Evolutionary conservation across 306 rosid genomes (phyloP).

Genomic region (Cucurbita pepo): DNA sequence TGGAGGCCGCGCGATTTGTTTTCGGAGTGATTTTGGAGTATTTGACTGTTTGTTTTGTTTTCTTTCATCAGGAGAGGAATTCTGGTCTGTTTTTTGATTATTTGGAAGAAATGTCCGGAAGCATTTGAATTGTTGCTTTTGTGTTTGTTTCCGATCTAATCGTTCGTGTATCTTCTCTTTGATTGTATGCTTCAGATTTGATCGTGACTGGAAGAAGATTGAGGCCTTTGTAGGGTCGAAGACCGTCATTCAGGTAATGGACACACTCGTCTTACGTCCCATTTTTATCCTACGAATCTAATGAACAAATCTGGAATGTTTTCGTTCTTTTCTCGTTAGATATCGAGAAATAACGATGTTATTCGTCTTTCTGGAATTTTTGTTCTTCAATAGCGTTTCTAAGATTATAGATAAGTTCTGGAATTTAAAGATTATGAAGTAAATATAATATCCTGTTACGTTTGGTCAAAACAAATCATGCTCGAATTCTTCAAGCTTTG

Average conservation of each 20-base stretch:
- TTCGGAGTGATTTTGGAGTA: background rate
- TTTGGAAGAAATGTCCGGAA: background rate
- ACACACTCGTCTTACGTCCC: background rate
- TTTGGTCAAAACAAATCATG: background rate
- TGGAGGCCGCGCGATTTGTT: background rate
- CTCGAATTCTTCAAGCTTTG: background rate
- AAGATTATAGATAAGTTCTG: background rate
- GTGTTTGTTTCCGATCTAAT: background rate
- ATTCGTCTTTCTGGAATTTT: background rate
- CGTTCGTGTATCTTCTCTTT: background rate
- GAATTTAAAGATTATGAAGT: background rate
- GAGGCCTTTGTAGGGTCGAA: slow-evolving; percentile 95
- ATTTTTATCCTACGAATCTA: background rate
- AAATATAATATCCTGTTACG: background rate
- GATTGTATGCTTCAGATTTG: slow-evolving; percentile 39
- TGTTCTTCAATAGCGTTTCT: background rate
- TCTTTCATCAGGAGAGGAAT: background rate
- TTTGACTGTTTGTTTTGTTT: background rate
- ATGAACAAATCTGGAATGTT: background rate
- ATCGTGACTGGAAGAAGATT: slow-evolving; percentile 97
- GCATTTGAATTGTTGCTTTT: background rate
- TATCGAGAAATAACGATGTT: no score
- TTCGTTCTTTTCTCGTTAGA: background rate
- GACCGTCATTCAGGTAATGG: slow-evolving; percentile 78
- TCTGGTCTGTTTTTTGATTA: background rate